A percentile compares a stretch with the other conserved stretches of the same genome.
Evolutionary conservation across 768 basidiomycete genomes (phyloP).

Genomic region (Lentinula sp.): DNA sequence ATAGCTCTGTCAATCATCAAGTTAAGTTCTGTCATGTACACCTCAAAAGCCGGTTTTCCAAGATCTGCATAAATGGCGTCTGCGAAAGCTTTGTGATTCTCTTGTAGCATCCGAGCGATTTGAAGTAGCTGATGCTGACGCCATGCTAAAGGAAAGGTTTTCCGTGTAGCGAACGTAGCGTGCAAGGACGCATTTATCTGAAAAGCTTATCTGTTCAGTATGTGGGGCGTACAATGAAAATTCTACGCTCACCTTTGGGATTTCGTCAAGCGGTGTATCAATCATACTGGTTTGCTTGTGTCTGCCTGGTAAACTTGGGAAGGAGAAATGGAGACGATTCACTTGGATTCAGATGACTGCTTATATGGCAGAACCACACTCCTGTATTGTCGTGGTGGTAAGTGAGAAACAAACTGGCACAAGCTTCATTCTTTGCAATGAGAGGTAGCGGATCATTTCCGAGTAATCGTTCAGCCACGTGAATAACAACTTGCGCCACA

Average conservation of each 20-base stretch:
- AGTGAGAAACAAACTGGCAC: background rate
- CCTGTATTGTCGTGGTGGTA: background rate
- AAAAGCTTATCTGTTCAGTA: background rate
- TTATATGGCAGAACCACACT: background rate
- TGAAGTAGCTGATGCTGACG: slow-evolving; percentile 18
- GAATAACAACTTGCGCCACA: background rate
- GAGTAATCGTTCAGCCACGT: background rate
- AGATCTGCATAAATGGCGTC: slow-evolving; percentile 14
- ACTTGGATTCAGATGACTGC: background rate
- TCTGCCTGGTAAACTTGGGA: too few relatives aligned
- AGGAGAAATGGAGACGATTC: background rate
- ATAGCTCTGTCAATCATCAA: slow-evolving; percentile 11
- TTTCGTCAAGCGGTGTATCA: background rate
- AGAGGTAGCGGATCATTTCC: background rate
- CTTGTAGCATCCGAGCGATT: slow-evolving; percentile 17
- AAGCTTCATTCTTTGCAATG: background rate
- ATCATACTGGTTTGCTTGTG: background rate
- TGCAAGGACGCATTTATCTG: slow-evolving; percentile 11
- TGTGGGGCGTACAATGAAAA: background rate
- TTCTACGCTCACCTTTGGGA: background rate
- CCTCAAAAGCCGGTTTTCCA: slow-evolving; percentile 15
- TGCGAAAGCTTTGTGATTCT: slow-evolving; percentile 16
- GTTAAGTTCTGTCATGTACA: slow-evolving; percentile 12
- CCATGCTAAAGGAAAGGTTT: slow-evolving; percentile 16
- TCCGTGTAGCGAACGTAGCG: slow-evolving; percentile 14